Evolutionary conservation across 352 stramenopile species (phyloP).

Genomic region (Phytophthora citricola): DNA sequence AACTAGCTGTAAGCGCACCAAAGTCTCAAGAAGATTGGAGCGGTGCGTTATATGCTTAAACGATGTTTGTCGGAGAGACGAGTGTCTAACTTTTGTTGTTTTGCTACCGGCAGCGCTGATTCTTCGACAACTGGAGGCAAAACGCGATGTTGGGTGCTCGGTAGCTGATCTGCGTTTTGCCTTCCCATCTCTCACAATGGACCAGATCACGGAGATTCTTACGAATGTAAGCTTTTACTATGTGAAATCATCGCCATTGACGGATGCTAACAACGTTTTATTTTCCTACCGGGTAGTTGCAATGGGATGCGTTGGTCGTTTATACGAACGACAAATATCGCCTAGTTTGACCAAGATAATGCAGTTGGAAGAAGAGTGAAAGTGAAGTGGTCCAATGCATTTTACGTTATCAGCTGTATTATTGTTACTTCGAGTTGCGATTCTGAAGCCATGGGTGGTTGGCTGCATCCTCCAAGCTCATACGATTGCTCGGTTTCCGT

Average conservation of each 20-base stretch:
- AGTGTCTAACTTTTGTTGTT: slow-evolving; percentile 7
- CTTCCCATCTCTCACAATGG: slow-evolving; percentile 54
- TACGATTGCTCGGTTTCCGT: slow-evolving; percentile 58
- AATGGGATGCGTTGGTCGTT: slow-evolving; percentile 75
- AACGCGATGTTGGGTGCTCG: slow-evolving; percentile 42
- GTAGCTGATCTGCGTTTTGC: slow-evolving; percentile 66
- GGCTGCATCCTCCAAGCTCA: slow-evolving; percentile 61
- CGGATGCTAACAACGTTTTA: slow-evolving; percentile 11
- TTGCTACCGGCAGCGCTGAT: slow-evolving; percentile 41
- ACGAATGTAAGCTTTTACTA: slow-evolving; percentile 50
- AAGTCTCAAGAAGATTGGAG: slow-evolving; percentile 64
- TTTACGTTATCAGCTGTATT: slow-evolving; percentile 15
- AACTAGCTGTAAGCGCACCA: slow-evolving; percentile 38
- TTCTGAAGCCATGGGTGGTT: slow-evolving; percentile 72
- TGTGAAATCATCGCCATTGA: background rate
- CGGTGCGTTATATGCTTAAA: slow-evolving; percentile 30
- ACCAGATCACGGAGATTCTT: slow-evolving; percentile 61
- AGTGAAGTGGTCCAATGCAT: background rate
- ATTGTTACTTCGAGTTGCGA: slow-evolving; percentile 32
- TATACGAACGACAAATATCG: slow-evolving; percentile 61
- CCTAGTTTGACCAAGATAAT: slow-evolving; percentile 41
- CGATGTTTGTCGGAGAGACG: background rate
- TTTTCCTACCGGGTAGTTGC: slow-evolving; percentile 41
- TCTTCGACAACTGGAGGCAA: slow-evolving; percentile 49
- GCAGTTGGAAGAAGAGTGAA: background rate